A percentile compares a stretch with the other conserved stretches of the same genome.
Conservation (phyloP, 2,329 filamentous ascomycete genomes). For the Ascochyta viciae-villosae region DNA sequence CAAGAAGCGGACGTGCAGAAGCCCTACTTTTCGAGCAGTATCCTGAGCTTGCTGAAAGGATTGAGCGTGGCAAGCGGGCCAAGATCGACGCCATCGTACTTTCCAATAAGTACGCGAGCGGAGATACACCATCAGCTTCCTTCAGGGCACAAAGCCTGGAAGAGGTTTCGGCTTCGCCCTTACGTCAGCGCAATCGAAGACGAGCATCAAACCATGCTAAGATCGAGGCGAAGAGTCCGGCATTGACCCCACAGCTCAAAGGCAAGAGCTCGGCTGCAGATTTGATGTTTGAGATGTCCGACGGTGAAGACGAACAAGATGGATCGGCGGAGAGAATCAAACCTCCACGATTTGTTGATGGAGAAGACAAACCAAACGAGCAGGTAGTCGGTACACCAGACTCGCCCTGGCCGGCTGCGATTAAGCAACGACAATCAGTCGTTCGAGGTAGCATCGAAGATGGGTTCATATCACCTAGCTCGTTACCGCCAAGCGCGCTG, state of each 20-base stretch:
- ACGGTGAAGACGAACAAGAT: constrained; percentile 61
- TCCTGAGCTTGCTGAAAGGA: constrained; percentile 67
- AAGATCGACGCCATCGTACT: constrained; percentile 80
- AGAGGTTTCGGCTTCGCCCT: constrained; percentile 60
- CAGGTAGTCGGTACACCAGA: constrained; percentile 32
- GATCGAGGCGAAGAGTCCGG: constrained; percentile 63
- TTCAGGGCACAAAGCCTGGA: constrained; percentile 71
- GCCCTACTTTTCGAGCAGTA: constrained; percentile 68
- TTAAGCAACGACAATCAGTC: constrained; percentile 16
- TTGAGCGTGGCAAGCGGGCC: constrained; percentile 71
- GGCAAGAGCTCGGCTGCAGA: constrained; percentile 74
- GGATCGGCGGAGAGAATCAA: constrained; percentile 25
- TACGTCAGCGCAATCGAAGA: constrained; percentile 53
- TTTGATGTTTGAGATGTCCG: constrained; percentile 94
- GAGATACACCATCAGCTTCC: constrained; percentile 70
- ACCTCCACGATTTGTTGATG: constrained; percentile 30
- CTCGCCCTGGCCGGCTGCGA: constrained; percentile 32
- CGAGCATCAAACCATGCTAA: constrained; percentile 53
- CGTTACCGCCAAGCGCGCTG: constrained; percentile 27
- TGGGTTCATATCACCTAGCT: constrained; percentile 28
- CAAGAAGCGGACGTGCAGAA: constrained; percentile 76
- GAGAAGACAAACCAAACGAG: constrained; percentile 11
- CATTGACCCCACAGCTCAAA: constrained; percentile 70
- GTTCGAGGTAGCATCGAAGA: neutral
- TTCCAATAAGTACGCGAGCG: constrained; percentile 67